Evolutionary conservation across 2,329 filamentous ascomycete genomes (phyloP).

Genomic region (Lachnellula willkommii): DNA sequence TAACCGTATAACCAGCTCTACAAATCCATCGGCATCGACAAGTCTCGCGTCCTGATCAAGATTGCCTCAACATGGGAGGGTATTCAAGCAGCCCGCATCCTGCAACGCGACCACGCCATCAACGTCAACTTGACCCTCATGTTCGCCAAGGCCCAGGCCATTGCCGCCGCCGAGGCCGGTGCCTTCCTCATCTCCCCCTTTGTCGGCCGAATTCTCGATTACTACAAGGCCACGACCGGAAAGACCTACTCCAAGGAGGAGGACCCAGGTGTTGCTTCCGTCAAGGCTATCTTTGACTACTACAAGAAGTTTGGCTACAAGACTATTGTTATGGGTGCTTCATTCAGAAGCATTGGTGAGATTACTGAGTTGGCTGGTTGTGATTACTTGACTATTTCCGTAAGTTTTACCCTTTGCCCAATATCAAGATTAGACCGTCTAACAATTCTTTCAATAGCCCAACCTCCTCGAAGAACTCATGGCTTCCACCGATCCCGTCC

Average conservation of each 20-base stretch:
- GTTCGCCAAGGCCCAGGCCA: slow-evolving; percentile 94
- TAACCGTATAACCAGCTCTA: slow-evolving; percentile 63
- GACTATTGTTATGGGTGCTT: slow-evolving; percentile 99
- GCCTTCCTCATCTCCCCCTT: slow-evolving; percentile 99
- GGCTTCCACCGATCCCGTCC: slow-evolving; percentile 75
- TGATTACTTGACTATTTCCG: slow-evolving; percentile 97
- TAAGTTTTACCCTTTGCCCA: slow-evolving; percentile 39
- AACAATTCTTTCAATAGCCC: slow-evolving; percentile 48
- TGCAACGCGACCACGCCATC: slow-evolving; percentile 91
- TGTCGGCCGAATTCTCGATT: slow-evolving; percentile 98
- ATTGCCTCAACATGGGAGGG: slow-evolving; percentile 99
- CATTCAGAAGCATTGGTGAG: slow-evolving; percentile 93
- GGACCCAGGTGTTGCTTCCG: slow-evolving; percentile 93
- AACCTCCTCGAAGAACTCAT: slow-evolving; percentile 89
- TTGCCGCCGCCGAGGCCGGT: slow-evolving; percentile 88
- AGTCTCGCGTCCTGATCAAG: slow-evolving; percentile 97
- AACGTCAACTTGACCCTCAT: slow-evolving; percentile 99
- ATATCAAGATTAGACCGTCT: neutral
- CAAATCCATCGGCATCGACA: slow-evolving; percentile 83
- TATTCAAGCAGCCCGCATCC: slow-evolving; percentile 96
- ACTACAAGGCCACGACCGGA: slow-evolving; percentile 96
- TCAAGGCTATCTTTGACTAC: slow-evolving; percentile 97
- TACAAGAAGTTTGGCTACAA: slow-evolving; percentile 99
- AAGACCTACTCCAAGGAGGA: slow-evolving; percentile 85
- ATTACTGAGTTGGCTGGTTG: slow-evolving; percentile 97